A percentile compares a stretch with the other conserved stretches of the same genome.
phyloP scores from a whole-genome alignment of 139 green algal genomes.

The Haematococcus sp. region DNA sequence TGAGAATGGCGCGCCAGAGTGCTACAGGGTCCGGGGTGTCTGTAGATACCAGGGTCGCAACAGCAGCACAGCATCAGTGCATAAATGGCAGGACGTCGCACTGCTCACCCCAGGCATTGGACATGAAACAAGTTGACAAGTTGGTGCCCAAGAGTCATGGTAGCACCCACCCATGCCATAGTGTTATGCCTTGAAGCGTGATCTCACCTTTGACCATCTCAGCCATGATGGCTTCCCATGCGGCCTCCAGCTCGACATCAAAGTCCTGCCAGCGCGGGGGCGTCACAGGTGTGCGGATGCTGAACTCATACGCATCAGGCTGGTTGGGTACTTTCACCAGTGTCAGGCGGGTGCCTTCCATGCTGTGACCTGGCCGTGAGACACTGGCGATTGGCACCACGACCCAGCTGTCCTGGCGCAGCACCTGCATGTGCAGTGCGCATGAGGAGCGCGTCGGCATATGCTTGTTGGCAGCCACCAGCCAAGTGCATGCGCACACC shows the following conservation, averaged over 20 bases:
- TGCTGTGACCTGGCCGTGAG: constrained; percentile 45
- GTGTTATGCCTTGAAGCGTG: too few species aligned
- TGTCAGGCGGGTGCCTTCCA: constrained; percentile 91
- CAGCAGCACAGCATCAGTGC: too few species aligned
- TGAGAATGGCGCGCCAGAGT: constrained; percentile 37
- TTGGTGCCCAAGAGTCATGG: too few species aligned
- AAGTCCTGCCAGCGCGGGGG: constrained; percentile 82
- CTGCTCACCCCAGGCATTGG: too few species aligned
- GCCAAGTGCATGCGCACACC: not conserved
- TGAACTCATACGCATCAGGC: constrained; percentile 83
- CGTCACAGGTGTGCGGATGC: constrained; percentile 87
- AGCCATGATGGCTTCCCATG: constrained; percentile 65
- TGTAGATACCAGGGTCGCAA: not conserved
- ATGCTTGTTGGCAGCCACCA: not conserved
- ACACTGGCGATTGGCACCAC: constrained; percentile 81
- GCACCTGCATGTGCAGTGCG: not conserved
- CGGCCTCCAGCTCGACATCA: constrained; percentile 70
- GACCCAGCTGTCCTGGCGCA: constrained; percentile 76
- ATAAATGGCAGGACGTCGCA: too few species aligned
- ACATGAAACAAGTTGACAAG: too few species aligned
- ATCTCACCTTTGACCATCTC: constrained; percentile 39
- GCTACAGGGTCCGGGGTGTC: not conserved
- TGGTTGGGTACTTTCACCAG: constrained; percentile 56
- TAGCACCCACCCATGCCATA: not conserved
- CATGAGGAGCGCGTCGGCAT: not conserved